phyloP scores from a whole-genome alignment of 2,329 filamentous ascomycete genomes.

The Pseudogymnoascus sp. region DNA sequence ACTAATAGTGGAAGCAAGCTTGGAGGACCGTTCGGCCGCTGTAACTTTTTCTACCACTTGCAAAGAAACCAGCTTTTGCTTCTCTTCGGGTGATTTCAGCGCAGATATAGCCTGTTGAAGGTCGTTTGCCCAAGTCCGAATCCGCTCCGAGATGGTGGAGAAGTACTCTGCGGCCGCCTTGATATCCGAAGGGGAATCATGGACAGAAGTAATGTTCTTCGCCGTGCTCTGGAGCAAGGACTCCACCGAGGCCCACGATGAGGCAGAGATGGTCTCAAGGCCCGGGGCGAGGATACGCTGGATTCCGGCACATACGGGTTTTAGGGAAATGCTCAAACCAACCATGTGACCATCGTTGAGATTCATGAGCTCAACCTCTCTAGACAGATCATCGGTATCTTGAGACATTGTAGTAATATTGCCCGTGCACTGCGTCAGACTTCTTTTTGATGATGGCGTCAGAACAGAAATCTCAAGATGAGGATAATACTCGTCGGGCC shows the following conservation, averaged over 20 bases:
- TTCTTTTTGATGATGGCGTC: not conserved
- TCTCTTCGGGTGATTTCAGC: not conserved
- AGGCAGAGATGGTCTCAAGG: not conserved
- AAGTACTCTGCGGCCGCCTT: not conserved
- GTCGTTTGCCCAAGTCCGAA: not conserved
- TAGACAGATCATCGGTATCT: constrained; percentile 5
- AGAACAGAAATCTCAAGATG: constrained; percentile 3
- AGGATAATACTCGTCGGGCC: constrained; percentile 7
- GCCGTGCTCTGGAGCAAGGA: not conserved
- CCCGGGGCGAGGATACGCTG: not conserved
- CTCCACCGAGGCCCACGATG: not conserved
- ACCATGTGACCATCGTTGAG: not conserved
- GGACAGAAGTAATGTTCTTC: not conserved
- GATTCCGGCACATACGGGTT: not conserved
- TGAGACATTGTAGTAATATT: constrained; percentile 1
- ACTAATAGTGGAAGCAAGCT: not conserved
- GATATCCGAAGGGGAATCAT: not conserved
- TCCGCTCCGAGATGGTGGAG: not conserved
- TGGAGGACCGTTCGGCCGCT: not conserved
- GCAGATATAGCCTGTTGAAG: constrained; percentile 1
- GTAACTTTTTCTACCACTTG: not conserved
- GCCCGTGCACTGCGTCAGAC: not conserved
- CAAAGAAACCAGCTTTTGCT: not conserved
- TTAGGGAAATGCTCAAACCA: constrained; percentile 5
- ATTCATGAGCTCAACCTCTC: constrained; percentile 3